A percentile compares a stretch with the other conserved stretches of the same genome.
phyloP scores from a whole-genome alignment of 2,329 filamentous ascomycete genomes.

The Thermothelomyces thermophilus region DNA sequence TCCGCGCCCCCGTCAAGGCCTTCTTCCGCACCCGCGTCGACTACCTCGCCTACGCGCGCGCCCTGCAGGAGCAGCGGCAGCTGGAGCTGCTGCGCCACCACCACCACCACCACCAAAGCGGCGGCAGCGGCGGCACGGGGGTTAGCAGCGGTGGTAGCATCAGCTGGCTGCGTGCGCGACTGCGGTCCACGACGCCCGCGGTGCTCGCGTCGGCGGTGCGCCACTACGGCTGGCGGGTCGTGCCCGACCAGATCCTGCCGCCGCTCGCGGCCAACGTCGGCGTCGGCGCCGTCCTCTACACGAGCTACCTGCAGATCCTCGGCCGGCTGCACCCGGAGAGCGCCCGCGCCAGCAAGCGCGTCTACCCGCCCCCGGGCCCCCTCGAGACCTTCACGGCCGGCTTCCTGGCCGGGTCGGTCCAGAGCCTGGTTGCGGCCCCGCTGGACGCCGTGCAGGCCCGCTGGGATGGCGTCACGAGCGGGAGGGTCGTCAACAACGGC shows the following conservation, averaged over 20 bases:
- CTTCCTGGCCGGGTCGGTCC: conserved; percentile 59
- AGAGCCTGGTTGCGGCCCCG: conserved; percentile 66
- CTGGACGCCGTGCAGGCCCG: conserved; percentile 69
- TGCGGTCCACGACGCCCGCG: conserved; percentile 62
- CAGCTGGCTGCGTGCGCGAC: conserved; percentile 41
- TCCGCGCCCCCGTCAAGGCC: conserved; percentile 81
- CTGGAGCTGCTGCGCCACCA: not conserved
- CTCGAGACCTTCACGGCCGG: conserved; percentile 62
- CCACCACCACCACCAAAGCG: not conserved
- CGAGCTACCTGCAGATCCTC: conserved; percentile 65
- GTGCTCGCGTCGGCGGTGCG: conserved; percentile 61
- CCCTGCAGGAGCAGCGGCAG: conserved; percentile 43
- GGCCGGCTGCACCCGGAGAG: conserved; percentile 61
- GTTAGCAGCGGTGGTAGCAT: conserved; percentile 1
- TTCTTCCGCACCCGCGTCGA: conserved; percentile 90
- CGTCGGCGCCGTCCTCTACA: conserved; percentile 69
- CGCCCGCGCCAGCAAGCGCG: conserved; percentile 47
- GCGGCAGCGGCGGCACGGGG: conserved; percentile 18
- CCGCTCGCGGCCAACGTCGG: conserved; percentile 68
- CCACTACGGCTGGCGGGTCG: conserved; percentile 65
- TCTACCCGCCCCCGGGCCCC: conserved; percentile 62
- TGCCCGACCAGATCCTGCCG: conserved; percentile 71
- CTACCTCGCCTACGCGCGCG: conserved; percentile 58
- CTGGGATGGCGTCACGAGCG: conserved; percentile 44
- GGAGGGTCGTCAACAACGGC: conserved; percentile 33